Percentiles rank a stretch among this genome's conserved stretches.
Conservation (phyloP, 225 moss, liverwort and hornwort genomes). For the Lunularia cruciata region DNA sequence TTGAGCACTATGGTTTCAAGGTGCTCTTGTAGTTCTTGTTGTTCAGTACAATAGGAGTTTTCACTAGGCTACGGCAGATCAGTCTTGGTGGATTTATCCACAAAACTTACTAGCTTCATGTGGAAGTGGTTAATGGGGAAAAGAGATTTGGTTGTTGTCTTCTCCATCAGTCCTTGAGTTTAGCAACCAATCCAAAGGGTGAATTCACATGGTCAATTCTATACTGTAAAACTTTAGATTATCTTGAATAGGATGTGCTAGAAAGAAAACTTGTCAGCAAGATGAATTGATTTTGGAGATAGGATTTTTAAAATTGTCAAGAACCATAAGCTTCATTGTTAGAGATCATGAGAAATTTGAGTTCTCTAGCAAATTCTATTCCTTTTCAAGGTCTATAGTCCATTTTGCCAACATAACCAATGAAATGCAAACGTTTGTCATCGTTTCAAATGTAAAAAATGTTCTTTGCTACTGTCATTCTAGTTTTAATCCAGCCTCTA, state of each 20-base stretch:
- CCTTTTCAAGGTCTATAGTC: conserved; percentile 45
- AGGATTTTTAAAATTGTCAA: conserved; percentile 45
- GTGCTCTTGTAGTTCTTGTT: conserved; percentile 27
- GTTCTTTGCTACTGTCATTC: too few species aligned
- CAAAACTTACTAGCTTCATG: background rate
- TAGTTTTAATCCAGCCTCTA: too few species aligned
- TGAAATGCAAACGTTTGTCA: too few species aligned
- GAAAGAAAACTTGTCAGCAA: conserved; percentile 34
- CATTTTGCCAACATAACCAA: conserved; percentile 29
- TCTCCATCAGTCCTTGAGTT: too few species aligned
- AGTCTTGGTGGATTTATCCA: conserved; percentile 11
- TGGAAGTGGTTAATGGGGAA: background rate
- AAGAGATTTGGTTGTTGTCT: too few species aligned
- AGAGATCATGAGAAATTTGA: conserved; percentile 38
- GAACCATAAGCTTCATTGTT: conserved; percentile 41
- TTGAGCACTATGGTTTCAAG: conserved; percentile 31
- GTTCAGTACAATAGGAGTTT: conserved; percentile 51
- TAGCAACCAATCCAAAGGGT: too few species aligned
- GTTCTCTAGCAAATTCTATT: conserved; percentile 33
- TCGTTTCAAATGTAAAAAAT: too few species aligned
- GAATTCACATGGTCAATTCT: too few species aligned
- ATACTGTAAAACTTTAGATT: background rate
- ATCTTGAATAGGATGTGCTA: too few species aligned
- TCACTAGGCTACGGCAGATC: conserved; percentile 44
- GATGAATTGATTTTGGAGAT: conserved; percentile 44